Percentiles rank a stretch among this genome's conserved stretches.
Conservation (phyloP, 2,329 filamentous ascomycete genomes). For the Pseudogymnoascus sp. region DNA sequence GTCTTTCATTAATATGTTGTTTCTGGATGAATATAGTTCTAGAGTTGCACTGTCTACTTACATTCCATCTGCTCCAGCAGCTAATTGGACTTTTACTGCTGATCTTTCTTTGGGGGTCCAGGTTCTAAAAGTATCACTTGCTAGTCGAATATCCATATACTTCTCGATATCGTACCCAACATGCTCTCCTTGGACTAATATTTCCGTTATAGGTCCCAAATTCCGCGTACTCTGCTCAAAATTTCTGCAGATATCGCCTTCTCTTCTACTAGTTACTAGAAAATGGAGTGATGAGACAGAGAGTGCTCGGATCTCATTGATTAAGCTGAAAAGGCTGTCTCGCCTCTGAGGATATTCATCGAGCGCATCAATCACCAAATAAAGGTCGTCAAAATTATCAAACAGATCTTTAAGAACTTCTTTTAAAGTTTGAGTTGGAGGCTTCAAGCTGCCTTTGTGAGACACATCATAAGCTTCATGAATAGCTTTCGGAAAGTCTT, state of each 20-base stretch:
- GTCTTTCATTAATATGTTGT: too few species aligned
- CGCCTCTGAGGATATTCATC: conserved; percentile 17
- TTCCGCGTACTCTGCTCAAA: not conserved
- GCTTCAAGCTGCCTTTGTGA: conserved; percentile 13
- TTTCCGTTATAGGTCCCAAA: not conserved
- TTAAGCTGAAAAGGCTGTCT: conserved; percentile 3
- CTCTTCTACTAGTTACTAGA: not conserved
- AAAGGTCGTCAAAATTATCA: conserved; percentile 11
- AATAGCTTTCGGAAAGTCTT: conserved; percentile 2
- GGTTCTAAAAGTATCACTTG: too few species aligned
- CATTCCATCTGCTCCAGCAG: not conserved
- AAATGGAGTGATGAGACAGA: not conserved
- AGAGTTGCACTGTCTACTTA: not conserved
- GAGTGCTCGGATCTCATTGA: conserved; percentile 6
- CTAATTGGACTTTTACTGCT: not conserved
- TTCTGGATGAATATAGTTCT: not conserved
- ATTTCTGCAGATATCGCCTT: conserved; percentile 9
- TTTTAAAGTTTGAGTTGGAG: conserved; percentile 1
- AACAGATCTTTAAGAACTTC: conserved; percentile 12
- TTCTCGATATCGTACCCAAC: not conserved
- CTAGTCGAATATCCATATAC: not conserved
- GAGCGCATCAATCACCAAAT: conserved; percentile 17
- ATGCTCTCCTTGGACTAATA: not conserved
- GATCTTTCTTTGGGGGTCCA: too few species aligned
- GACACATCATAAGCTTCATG: not conserved